Base-by-base conservation (phyloP, 441 rosid genomes). In the Croton laevigatus region DNA sequence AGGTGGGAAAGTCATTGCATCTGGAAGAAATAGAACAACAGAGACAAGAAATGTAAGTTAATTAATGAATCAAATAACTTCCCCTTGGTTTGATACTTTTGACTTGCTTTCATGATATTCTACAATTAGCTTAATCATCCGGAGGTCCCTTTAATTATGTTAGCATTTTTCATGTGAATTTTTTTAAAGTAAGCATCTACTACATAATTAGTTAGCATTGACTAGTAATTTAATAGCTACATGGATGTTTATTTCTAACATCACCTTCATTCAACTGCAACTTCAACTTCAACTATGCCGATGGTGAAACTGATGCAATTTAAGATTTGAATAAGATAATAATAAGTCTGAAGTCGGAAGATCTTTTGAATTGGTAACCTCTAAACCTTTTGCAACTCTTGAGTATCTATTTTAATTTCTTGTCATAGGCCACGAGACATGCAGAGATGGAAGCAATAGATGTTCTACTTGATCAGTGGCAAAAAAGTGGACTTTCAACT, bases 371-470 rank as follows among this genome's bases (percentile, higher is more conserved):
- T 38, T 4, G 3, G 11, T 22, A 19, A 8, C 8, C 36, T 45
- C 4, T 63, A 19, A 17, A 40, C 0, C 32, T 62, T 7, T 53
- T n/a, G 46, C 54, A 68, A 6, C 17, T 19, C 59, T 55, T 59
- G 34, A 36, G 71, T 37, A 45, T 11, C 34, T 14, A 27, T 52
- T 42, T 60, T 65, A 34, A 45, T 71, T 72, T 69, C 14, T 70
- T 62, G 45, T 46, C 57, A 60, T 69, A 86, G 94, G 98, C 97
- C 52, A 87, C 93, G 22, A 89, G 93, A 77, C 97, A 93, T 84
- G 98, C 97, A 12, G 97, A 93, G 83, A 93, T 91, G 97, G 98
- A 93, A 81, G 98, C 97, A 63, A 84, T 85, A 66, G 94, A 93
- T 77, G 44, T 65, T 78, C 90, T 93, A 72, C 78, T 88, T 17